phyloP scores from a whole-genome alignment of 176 grass and related monocot species.

The Bolboschoenus planiculmis region DNA sequence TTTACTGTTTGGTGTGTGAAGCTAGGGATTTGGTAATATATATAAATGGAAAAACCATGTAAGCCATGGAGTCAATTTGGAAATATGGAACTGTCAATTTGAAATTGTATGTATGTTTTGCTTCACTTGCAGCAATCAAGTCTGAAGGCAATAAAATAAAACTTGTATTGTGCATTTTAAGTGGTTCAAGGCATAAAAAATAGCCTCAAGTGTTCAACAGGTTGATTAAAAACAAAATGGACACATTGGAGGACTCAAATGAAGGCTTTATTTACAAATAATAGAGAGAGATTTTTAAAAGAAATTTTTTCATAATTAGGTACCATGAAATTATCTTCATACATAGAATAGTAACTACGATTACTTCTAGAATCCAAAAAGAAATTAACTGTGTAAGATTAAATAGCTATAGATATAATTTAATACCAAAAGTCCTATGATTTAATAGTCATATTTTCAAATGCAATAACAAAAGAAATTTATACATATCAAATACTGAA shows the following conservation, averaged over 20 bases:
- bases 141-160: background rate
- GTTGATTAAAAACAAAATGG: background rate
- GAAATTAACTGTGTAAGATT: background rate
- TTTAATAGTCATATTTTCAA: background rate
- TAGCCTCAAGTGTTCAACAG: background rate
- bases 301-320: background rate
- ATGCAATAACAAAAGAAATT: background rate
- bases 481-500: background rate
- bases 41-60: background rate
- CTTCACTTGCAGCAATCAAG: background rate
- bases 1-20: background rate
- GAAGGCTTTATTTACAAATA: background rate
- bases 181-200: background rate
- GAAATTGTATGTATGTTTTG: background rate
- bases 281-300: background rate
- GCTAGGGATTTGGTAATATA: background rate
- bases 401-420: background rate
- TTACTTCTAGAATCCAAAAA: background rate
- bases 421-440: background rate
- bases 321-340: background rate
- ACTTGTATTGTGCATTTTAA: background rate
- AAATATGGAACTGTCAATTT: constrained; percentile 1
- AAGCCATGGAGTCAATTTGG: background rate
- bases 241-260: background rate
- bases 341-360: background rate